Conservation (phyloP, 495 filamentous ascomycete genomes). For the Xylaria longipes region DNA sequence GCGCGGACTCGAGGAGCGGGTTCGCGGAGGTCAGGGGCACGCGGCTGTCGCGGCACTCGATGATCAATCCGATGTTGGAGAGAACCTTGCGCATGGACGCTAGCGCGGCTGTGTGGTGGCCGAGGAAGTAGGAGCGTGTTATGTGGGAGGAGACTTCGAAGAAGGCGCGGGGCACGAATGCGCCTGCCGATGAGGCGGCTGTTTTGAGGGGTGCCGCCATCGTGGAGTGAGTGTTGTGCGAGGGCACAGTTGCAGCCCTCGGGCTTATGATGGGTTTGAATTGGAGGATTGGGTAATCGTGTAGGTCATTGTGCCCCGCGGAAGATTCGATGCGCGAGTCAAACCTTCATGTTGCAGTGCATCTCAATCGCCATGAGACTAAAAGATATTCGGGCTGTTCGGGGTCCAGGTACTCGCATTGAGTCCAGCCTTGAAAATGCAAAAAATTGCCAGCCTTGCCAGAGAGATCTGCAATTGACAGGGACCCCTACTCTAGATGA, state of each 20-base stretch:
- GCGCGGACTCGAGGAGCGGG: conserved; percentile 81
- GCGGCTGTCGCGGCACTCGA: conserved; percentile 95
- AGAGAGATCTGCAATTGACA: conserved; percentile 1
- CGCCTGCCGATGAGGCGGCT: conserved; percentile 28
- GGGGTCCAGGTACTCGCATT: background rate
- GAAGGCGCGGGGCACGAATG: conserved; percentile 73
- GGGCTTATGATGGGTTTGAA: background rate
- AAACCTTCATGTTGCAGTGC: background rate
- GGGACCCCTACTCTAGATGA: background rate
- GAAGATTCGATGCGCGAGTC: background rate
- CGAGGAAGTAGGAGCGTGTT: conserved; percentile 93
- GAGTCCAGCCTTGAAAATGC: background rate
- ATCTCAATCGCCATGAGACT: background rate
- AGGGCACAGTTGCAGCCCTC: background rate
- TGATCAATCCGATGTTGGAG: conserved; percentile 80
- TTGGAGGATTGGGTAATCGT: background rate
- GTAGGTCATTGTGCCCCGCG: background rate
- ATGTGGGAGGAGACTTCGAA: conserved; percentile 72
- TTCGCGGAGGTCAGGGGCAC: conserved; percentile 88
- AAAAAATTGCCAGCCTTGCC: conserved; percentile 13
- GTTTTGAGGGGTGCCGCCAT: conserved; percentile 17
- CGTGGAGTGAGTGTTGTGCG: background rate
- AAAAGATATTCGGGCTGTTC: background rate
- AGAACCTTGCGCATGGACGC: conserved; percentile 84
- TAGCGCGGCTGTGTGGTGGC: conserved; percentile 87